A percentile compares a stretch with the other conserved stretches of the same genome.
Conservation (phyloP, 495 filamentous ascomycete species). For the Aspergillus olivimuriae region DNA sequence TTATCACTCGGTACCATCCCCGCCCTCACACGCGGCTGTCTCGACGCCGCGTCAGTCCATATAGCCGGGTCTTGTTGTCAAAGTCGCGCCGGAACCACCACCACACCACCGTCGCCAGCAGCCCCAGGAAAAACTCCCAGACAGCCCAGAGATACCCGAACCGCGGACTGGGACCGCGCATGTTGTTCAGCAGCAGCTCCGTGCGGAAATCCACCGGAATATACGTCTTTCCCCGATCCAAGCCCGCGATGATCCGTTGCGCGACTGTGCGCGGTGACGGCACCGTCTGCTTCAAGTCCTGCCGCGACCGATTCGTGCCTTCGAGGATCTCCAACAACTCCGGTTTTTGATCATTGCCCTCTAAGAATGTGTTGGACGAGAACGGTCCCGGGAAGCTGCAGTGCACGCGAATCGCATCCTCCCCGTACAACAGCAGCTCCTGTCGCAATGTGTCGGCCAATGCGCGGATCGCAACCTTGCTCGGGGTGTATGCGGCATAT, state of each 20-base stretch:
- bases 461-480: conserved; percentile 28
- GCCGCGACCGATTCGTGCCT: conserved; percentile 9
- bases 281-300: background rate
- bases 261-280: conserved; percentile 6
- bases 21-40: background rate
- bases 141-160: conserved; percentile 8
- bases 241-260: conserved; percentile 5
- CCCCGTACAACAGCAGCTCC: conserved; percentile 24
- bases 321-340: conserved; percentile 30
- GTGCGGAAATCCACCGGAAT: conserved; percentile 13
- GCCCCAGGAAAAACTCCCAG: conserved; percentile 13
- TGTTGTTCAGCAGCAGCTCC: conserved; percentile 19
- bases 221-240: conserved; percentile 9
- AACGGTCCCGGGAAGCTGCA: conserved; percentile 30
- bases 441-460: conserved; percentile 34
- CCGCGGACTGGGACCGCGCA: conserved; percentile 22
- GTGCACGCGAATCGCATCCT: conserved; percentile 13
- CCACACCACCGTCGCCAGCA: conserved; percentile 11
- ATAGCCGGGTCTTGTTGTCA: conserved; percentile 10
- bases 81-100: conserved; percentile 5
- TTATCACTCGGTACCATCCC: background rate
- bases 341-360: conserved; percentile 30
- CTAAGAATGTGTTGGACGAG: conserved; percentile 20
- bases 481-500: conserved; percentile 32
- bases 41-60: conserved; percentile 1